Conservation (phyloP, 805 yeast genomes). For the Metschnikowia anglica region DNA sequence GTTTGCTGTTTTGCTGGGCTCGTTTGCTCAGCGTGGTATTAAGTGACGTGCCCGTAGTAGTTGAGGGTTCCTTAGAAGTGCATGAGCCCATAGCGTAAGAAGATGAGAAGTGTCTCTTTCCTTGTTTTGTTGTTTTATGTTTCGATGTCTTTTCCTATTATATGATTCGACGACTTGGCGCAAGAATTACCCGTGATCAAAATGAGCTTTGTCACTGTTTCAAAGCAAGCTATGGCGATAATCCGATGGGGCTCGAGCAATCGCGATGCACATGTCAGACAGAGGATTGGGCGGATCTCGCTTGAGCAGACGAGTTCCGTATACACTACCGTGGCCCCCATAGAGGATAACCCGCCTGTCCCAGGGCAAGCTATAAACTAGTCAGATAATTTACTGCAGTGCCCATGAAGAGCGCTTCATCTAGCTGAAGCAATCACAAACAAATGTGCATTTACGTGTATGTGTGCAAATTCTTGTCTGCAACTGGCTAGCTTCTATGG, state of each 20-base stretch:
- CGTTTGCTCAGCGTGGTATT: conserved; percentile 15
- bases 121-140: background rate
- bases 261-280: conserved; percentile 13
- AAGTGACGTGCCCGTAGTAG: conserved; percentile 4
- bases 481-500: too few species aligned
- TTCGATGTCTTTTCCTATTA: background rate
- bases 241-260: conserved; percentile 8
- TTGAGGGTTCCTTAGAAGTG: conserved; percentile 13
- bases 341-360: too few species aligned
- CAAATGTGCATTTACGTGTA: too few species aligned
- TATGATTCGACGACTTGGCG: background rate
- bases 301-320: conserved; percentile 2
- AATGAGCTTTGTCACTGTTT: background rate
- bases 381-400: too few species aligned
- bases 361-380: too few species aligned
- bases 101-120: background rate
- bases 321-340: too few species aligned
- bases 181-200: background rate
- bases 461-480: too few species aligned
- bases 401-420: too few species aligned
- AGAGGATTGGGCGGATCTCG: conserved; percentile 12
- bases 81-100: conserved; percentile 17
- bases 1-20: conserved; percentile 18
- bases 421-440: too few species aligned
- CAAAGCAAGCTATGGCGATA: background rate